Conservation (phyloP, 1,139 yeast species). For the Arxiozyma slooffiae region DNA sequence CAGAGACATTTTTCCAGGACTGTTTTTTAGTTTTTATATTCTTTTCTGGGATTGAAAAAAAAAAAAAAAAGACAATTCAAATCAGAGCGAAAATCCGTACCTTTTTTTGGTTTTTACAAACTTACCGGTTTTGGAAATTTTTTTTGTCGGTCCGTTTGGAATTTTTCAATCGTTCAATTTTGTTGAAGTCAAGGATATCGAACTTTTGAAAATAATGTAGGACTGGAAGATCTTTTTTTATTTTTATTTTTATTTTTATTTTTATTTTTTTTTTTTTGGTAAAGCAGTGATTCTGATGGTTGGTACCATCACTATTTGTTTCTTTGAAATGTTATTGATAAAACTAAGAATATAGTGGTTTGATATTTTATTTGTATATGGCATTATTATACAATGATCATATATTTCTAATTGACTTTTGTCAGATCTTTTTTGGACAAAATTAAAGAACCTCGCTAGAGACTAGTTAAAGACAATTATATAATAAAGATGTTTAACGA, state of each 20-base stretch:
- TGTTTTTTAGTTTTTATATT: no score
- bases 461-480: constrained; percentile 4
- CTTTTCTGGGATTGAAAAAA: no score
- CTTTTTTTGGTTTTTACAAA: not conserved
- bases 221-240: not conserved
- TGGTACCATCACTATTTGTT: no score
- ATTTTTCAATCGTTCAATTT: no score
- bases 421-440: not conserved
- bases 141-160: not conserved
- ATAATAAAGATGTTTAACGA: constrained; percentile 57
- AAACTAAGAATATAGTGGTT: no score
- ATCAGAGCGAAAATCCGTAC: not conserved
- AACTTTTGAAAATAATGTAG: not conserved
- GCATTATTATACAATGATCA: not conserved
- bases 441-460: constrained; percentile 2
- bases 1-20: not conserved
- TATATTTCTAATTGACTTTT: not conserved
- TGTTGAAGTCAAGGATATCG: no score
- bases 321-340: no score
- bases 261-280: no score
- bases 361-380: no score
- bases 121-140: not conserved
- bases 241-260: no score
- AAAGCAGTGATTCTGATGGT: not conserved
- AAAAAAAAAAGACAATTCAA: no score